Conservation (phyloP, 2,329 filamentous ascomycete species). For the Claviceps sp. region DNA sequence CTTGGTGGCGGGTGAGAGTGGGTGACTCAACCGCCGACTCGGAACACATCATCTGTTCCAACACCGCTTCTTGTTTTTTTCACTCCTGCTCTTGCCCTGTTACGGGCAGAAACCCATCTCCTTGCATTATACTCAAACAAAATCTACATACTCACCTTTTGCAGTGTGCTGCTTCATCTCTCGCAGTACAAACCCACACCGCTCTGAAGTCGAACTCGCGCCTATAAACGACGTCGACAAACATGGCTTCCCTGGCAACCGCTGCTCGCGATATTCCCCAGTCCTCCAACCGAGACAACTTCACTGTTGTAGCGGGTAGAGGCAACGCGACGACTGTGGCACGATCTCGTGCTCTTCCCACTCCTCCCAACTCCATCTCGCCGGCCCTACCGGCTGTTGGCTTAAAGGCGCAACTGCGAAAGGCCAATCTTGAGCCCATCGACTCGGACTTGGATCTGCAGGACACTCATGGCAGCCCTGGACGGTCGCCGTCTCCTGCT, state of each 20-base stretch:
- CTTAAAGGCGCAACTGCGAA: constrained; percentile 54
- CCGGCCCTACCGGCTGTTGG: constrained; percentile 74
- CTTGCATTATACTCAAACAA: background rate
- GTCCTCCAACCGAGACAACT: constrained; percentile 55
- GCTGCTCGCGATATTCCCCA: constrained; percentile 55
- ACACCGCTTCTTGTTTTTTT: background rate
- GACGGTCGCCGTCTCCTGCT: constrained; percentile 30
- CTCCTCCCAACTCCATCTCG: constrained; percentile 91
- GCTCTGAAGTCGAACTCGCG: constrained; percentile 29
- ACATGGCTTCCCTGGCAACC: constrained; percentile 53
- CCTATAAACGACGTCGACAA: constrained; percentile 21
- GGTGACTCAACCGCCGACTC: constrained; percentile 10
- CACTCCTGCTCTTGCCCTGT: background rate
- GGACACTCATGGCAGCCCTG: constrained; percentile 31
- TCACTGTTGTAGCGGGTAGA: constrained; percentile 57
- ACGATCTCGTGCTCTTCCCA: constrained; percentile 57
- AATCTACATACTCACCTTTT: background rate
- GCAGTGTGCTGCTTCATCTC: background rate
- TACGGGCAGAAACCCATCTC: background rate
- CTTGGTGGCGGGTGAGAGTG: background rate
- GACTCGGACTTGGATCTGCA: constrained; percentile 83
- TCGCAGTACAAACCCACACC: constrained; percentile 23
- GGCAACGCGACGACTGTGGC: constrained; percentile 47
- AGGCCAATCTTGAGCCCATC: constrained; percentile 47
- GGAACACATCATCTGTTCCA: background rate